Evolutionary conservation across 2,329 filamentous ascomycete species (phyloP), one percentile per base, ranked within the genome.

Genomic region (Biscogniauxia mediterranea): DNA sequence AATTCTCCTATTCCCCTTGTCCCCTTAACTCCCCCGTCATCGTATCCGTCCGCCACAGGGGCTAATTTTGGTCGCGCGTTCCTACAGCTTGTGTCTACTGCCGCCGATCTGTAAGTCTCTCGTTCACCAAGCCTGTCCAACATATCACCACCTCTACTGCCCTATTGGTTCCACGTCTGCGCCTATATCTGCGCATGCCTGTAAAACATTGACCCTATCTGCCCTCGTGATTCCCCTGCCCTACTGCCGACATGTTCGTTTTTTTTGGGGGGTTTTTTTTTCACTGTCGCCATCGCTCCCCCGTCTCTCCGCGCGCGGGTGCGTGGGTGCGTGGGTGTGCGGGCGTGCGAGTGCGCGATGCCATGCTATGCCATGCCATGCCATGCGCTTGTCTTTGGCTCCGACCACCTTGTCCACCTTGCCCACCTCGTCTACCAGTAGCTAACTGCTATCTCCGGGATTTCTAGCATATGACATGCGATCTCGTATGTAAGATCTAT

Each of bases 401-500:
- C 61, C 70, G 66, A 69, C 64, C 57, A 70, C 61, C 38, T 46
- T 46, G 38, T n/a, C 38, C 17, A n/a, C 38, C 13, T n/a, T n/a
- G n/a, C n/a, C 64, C 57, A 70, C 61, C 38, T 46, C 17, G 38
- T n/a, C 38, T 46, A n/a, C 38, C 13, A 15, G 71, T 78, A 76
- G 78, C 80, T 83, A 81, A 81, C 82, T 73, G 71, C 69, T 67
- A 69, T 69, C 71, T 75, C 73, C 65, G 68, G 76, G 68, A n/a
- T 71, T 71, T 76, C 78, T 79, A 93, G 90, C 91, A 94, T 85
- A 94, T 94, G 91, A 94, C 91, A 75, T 94, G 91, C 83, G 91
- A 94, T 84, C 88, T 91, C 81, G 90, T 93, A 90, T 83, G 88
- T 86, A 71, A 72, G 68, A 73, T 71, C 69, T 69, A 59, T 73